phyloP scores from a whole-genome alignment of 441 rosid species.

The Adansonia madagascariensis region DNA sequence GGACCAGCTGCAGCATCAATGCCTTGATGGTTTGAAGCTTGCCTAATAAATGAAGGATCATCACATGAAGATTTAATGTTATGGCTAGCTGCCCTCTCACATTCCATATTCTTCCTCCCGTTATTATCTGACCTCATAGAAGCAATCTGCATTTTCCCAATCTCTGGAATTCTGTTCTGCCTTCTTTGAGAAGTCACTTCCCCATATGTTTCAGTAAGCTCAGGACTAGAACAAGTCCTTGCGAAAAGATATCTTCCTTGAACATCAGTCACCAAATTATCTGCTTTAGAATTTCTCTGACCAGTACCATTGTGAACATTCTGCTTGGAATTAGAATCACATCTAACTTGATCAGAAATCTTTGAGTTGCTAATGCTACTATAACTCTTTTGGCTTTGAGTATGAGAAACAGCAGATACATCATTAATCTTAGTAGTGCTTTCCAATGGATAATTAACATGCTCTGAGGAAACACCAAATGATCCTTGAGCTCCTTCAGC shows the following conservation, averaged over 20 bases:
- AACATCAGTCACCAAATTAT: slow-evolving; percentile 48
- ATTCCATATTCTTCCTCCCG: slow-evolving; percentile 56
- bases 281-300: slow-evolving; percentile 61
- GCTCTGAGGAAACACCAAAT: slow-evolving; percentile 45
- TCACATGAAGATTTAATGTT: slow-evolving; percentile 45
- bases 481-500: slow-evolving; percentile 42
- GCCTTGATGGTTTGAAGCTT: slow-evolving; percentile 48
- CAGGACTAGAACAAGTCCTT: slow-evolving; percentile 97
- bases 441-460: slow-evolving; percentile 47
- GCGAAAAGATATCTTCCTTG: slow-evolving; percentile 81
- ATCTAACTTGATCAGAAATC: slow-evolving; percentile 49
- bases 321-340: slow-evolving; percentile 53
- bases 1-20: slow-evolving; percentile 52
- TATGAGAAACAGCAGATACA: slow-evolving; percentile 41
- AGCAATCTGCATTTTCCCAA: slow-evolving; percentile 56
- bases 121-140: slow-evolving; percentile 55
- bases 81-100: slow-evolving; percentile 49
- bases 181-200: slow-evolving; percentile 60
- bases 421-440: slow-evolving; percentile 44
- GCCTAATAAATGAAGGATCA: slow-evolving; percentile 57
- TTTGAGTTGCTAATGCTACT: slow-evolving; percentile 40
- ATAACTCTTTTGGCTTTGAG: slow-evolving; percentile 49
- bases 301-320: slow-evolving; percentile 44
- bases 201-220: slow-evolving; percentile 73
- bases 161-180: slow-evolving; percentile 55